Percentiles rank a stretch among this genome's conserved stretches.
phyloP scores from a whole-genome alignment of 164 flowering plant genomes.

The Amborella trichopoda region DNA sequence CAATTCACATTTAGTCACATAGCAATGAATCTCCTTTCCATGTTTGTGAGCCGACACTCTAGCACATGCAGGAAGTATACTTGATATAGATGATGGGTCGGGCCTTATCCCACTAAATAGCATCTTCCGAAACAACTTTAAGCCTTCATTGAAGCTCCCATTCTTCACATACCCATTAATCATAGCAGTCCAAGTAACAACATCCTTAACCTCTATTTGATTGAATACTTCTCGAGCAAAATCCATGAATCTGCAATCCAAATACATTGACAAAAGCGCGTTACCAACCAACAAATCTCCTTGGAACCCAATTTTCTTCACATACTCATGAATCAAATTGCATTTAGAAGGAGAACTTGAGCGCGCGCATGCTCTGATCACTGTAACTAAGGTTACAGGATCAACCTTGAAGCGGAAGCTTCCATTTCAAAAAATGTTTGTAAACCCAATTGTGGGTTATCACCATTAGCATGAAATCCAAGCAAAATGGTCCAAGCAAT shows the following conservation, averaged over 20 bases:
- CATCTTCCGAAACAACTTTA: constrained; percentile 52
- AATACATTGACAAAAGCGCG: constrained; percentile 53
- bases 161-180: constrained; percentile 37
- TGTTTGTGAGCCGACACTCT: constrained; percentile 44
- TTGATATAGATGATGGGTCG: constrained; percentile 31
- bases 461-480: constrained; percentile 24
- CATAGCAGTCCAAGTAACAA: constrained; percentile 52
- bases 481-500: constrained; percentile 52
- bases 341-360: constrained; percentile 35
- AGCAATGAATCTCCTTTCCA: constrained; percentile 55
- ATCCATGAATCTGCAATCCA: constrained; percentile 35
- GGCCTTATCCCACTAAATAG: constrained; percentile 29
- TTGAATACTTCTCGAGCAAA: constrained; percentile 43
- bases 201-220: constrained; percentile 33
- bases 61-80: constrained; percentile 65
- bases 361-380: constrained; percentile 31
- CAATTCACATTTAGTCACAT: constrained; percentile 28
- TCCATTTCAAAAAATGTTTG: constrained; percentile 37
- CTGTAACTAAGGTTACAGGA: constrained; percentile 40
- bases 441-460: constrained; percentile 28
- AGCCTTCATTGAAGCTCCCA: constrained; percentile 51
- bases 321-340: constrained; percentile 33
- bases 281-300: constrained; percentile 43
- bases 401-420: constrained; percentile 21
- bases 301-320: constrained; percentile 27